These are phyloP conservation scores for Paecilomyces niveus DNA, from an alignment of 2,329 filamentous ascomycete species.

Conservation along the genomic window DNA sequence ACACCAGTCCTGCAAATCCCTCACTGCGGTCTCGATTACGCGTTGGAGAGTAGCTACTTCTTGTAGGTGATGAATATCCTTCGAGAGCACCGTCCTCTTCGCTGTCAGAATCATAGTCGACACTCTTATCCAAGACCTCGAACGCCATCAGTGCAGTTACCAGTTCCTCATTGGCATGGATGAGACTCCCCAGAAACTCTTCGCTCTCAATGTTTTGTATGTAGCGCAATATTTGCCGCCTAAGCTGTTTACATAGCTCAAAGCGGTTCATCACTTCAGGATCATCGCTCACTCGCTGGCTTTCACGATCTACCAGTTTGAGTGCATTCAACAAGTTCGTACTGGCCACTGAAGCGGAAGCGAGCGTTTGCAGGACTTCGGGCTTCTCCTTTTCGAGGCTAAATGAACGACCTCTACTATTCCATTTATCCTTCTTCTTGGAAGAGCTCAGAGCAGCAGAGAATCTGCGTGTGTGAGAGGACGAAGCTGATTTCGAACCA, in stretches of 20 bases:
- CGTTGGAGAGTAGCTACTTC: constrained; percentile 1
- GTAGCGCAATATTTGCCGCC: constrained; percentile 79
- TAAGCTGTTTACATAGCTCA: constrained; percentile 76
- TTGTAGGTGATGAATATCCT: constrained; percentile 19
- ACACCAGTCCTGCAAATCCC: constrained; percentile 25
- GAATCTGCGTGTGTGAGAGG: constrained; percentile 25
- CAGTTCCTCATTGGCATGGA: constrained; percentile 94
- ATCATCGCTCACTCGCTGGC: constrained; percentile 81
- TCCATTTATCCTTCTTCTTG: constrained; percentile 48
- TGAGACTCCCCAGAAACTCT: constrained; percentile 81
- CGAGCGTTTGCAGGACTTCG: constrained; percentile 79
- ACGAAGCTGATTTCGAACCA: constrained; percentile 21
- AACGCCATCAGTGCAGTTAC: constrained; percentile 89
- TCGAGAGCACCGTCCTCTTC: constrained; percentile 46
- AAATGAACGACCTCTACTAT: constrained; percentile 54
- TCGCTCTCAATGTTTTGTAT: constrained; percentile 89
- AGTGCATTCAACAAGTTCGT: constrained; percentile 84
- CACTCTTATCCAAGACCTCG: constrained; percentile 71
- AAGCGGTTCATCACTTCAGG: constrained; percentile 66
- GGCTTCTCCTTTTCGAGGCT: constrained; percentile 82
- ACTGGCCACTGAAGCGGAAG: constrained; percentile 80
- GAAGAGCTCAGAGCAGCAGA: constrained; percentile 30
- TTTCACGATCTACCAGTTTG: constrained; percentile 85
- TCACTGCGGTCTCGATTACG: constrained; percentile 20
- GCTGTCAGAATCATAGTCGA: constrained; percentile 58